A percentile compares a stretch with the other conserved stretches of the same genome.
Evolutionary conservation across 352 stramenopile genomes (phyloP).

Genomic region (Aphanomyces euteiches): DNA sequence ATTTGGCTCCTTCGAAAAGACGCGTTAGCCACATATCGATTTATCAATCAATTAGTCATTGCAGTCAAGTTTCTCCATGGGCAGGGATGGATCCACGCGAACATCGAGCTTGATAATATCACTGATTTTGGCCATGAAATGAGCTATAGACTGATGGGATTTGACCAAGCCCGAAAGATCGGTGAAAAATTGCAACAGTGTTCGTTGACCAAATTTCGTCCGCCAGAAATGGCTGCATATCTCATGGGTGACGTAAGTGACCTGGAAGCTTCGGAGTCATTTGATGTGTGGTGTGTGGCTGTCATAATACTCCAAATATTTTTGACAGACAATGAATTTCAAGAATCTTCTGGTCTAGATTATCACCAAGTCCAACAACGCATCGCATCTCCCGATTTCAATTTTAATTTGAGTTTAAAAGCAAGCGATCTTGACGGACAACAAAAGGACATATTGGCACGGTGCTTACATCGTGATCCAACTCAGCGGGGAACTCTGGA

Average conservation of each 20-base stretch:
- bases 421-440: neutral
- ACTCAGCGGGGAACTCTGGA: neutral
- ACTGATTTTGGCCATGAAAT: neutral
- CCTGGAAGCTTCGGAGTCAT: neutral
- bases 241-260: neutral
- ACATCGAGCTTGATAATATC: neutral
- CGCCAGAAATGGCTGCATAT: neutral
- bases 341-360: neutral
- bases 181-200: neutral
- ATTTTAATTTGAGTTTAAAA: neutral
- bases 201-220: neutral
- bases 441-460: neutral
- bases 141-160: neutral
- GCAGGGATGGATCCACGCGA: neutral
- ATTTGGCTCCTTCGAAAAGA: neutral
- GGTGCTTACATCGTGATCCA: neutral
- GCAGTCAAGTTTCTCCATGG: neutral
- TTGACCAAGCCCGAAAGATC: neutral
- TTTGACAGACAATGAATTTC: neutral
- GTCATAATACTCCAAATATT: neutral
- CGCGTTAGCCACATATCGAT: neutral
- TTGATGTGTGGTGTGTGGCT: neutral
- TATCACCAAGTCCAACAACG: neutral
- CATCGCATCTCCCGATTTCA: neutral
- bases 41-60: neutral